Evolutionary conservation across 2,329 filamentous ascomycete species (phyloP).

Genomic region (Cladorrhinum sp.): DNA sequence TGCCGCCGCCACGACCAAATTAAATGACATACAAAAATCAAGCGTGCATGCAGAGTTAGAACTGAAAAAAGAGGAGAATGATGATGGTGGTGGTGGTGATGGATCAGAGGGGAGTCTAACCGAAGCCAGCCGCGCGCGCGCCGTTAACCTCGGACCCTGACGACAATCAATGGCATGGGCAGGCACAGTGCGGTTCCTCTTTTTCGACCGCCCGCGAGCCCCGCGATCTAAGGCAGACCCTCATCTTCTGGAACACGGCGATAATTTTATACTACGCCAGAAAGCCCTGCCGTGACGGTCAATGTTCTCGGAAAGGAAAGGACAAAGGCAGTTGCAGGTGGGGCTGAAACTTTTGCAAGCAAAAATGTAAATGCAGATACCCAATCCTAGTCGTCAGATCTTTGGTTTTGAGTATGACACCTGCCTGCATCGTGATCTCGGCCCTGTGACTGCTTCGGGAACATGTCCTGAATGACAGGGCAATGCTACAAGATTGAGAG

Average conservation of each 20-base stretch:
- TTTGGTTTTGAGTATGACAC: slow-evolving; percentile 1
- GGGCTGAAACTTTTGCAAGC: no score
- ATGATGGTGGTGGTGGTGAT: not conserved
- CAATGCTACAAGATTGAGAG: not conserved
- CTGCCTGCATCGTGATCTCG: slow-evolving; percentile 21
- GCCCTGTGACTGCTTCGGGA: slow-evolving; percentile 21
- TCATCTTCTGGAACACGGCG: not conserved
- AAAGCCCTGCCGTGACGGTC: not conserved
- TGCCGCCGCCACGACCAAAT: not conserved
- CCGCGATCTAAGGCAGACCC: not conserved
- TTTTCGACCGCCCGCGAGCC: not conserved
- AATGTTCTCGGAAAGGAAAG: not conserved
- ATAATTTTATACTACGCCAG: not conserved
- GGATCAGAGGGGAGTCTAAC: not conserved
- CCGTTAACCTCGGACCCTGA: not conserved
- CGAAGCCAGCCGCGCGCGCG: not conserved
- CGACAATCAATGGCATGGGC: not conserved
- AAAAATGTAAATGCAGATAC: not conserved
- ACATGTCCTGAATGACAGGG: slow-evolving; percentile 7
- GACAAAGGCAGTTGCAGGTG: not conserved
- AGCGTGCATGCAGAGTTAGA: not conserved
- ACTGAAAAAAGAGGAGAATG: not conserved
- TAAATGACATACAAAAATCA: not conserved
- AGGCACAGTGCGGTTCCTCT: not conserved
- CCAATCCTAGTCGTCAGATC: slow-evolving; percentile 8